These are phyloP conservation scores for Colletotrichum lentis DNA, from an alignment of 2,329 filamentous ascomycete species.

Conservation along the genomic window DNA sequence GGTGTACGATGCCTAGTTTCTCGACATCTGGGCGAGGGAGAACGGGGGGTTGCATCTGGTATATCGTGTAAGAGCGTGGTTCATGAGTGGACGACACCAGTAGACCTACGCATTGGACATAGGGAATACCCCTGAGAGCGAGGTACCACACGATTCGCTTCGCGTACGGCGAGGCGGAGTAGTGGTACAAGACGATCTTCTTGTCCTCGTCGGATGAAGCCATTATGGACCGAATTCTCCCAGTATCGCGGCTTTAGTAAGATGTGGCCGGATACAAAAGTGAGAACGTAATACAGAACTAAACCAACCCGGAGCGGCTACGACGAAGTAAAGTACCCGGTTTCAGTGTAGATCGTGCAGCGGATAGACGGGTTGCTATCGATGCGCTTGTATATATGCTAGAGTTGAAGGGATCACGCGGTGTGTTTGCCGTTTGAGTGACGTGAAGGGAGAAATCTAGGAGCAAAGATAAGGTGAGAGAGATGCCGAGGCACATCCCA, in stretches of 20 bases:
- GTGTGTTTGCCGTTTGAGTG: not conserved
- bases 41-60: constrained; percentile 70
- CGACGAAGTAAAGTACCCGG: not conserved
- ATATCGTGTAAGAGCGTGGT: constrained; percentile 9
- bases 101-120: constrained; percentile 71
- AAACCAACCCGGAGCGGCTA: no score
- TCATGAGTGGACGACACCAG: not conserved
- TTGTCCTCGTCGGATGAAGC: constrained; percentile 9
- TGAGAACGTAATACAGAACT: not conserved
- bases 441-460: constrained; percentile 1
- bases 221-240: constrained; percentile 11
- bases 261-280: not conserved
- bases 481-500: constrained; percentile 32
- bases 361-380: not conserved
- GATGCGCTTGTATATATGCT: not conserved
- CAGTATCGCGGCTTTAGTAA: not conserved
- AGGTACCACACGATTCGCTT: constrained; percentile 73
- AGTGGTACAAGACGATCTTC: constrained; percentile 70
- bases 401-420: not conserved
- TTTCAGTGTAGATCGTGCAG: not conserved
- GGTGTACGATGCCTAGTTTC: constrained; percentile 69
- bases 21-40: constrained; percentile 72
- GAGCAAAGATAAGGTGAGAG: not conserved
- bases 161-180: constrained; percentile 71
- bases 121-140: constrained; percentile 69